Conservation (phyloP, 768 basidiomycete genomes). For the Lentinula lateritia region DNA sequence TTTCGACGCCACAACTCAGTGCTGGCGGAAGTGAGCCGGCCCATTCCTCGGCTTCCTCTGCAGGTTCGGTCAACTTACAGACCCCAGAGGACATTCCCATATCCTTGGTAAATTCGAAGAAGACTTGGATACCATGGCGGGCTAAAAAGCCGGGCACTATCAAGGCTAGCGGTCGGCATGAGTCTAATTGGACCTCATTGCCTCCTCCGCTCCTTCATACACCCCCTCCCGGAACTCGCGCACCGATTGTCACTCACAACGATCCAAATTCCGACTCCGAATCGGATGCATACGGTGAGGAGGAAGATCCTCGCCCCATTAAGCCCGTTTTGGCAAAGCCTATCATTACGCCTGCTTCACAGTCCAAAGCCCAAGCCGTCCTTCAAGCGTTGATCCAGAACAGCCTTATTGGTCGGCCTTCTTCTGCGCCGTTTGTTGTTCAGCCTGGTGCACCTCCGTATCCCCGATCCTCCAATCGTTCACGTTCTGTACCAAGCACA, state of each 20-base stretch:
- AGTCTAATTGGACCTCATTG: constrained; percentile 26
- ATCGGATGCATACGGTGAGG: constrained; percentile 19
- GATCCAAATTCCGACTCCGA: constrained; percentile 33
- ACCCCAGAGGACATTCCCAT: constrained; percentile 51
- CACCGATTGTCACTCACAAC: constrained; percentile 21
- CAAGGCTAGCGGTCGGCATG: constrained; percentile 15
- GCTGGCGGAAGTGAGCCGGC: constrained; percentile 27
- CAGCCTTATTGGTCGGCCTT: constrained; percentile 33
- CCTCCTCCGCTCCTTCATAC: constrained; percentile 15
- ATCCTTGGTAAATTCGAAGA: constrained; percentile 25
- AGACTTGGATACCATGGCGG: constrained; percentile 56
- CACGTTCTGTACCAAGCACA: constrained; percentile 26
- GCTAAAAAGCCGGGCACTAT: constrained; percentile 28
- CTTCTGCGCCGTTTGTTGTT: constrained; percentile 46
- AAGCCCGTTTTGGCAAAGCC: constrained; percentile 11
- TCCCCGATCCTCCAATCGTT: constrained; percentile 52
- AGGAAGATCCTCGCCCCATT: constrained; percentile 14
- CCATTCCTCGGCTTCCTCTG: constrained; percentile 58
- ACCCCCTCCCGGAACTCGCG: constrained; percentile 13
- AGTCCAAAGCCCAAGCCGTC: constrained; percentile 29
- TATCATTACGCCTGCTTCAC: constrained; percentile 19
- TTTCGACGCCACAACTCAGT: constrained; percentile 26
- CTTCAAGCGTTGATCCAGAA: constrained; percentile 40
- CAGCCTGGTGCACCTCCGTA: constrained; percentile 31
- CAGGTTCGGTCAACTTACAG: constrained; percentile 48